Base-by-base conservation (phyloP, 2,329 filamentous ascomycete species). In the Aspergillus sp. region DNA sequence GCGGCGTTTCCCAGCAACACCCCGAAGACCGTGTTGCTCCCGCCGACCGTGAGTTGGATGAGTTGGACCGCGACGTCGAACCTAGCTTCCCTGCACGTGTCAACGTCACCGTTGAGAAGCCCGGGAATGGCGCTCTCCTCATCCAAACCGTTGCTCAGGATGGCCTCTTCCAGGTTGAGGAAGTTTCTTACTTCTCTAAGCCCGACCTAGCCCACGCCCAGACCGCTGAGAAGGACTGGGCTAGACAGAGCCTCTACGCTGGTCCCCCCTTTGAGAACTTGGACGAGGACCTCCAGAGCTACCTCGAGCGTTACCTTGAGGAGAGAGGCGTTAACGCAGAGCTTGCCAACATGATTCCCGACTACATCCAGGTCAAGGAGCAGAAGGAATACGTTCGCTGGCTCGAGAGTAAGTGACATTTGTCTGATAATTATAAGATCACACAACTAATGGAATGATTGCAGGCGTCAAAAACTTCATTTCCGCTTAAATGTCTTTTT, bases 291-390 rank as follows among this genome's bases (percentile, higher is more conserved):
- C 81, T 98, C 36, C 91, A 97, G 76, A 78, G 89, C 42, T 78
- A 95, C 58, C 78, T 97, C 66, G 91, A 97, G 78, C 82, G 86
- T 58, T 98, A 91, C 74, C 80, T 98, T 51, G 90, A 95, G 70
- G 93, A 96, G 79, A 82, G 93, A 58, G 93, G 91, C 52, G 82
- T 98, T 70, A 89, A 91, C 61, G 83, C 86, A 58, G 81, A 85
- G 46, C 79, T 98, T 58, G 91, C 90, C 42, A 74, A 90, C 55
- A 96, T 97, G 69, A 85, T 95, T 36, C 89, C 90, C 32, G 90
- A 97, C 68, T 98, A 95, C 74, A 90, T 97, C 62, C 90, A 97
- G 66, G 82, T 87, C 72, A 98, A 98, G 84, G 93, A 98, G 81
- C 91, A 97, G 81, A 86, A 83, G 73, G 93, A 98, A 78, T 98